phyloP scores from a whole-genome alignment of 192 early-diverging fungal genomes.

The Coemansia biformis region DNA sequence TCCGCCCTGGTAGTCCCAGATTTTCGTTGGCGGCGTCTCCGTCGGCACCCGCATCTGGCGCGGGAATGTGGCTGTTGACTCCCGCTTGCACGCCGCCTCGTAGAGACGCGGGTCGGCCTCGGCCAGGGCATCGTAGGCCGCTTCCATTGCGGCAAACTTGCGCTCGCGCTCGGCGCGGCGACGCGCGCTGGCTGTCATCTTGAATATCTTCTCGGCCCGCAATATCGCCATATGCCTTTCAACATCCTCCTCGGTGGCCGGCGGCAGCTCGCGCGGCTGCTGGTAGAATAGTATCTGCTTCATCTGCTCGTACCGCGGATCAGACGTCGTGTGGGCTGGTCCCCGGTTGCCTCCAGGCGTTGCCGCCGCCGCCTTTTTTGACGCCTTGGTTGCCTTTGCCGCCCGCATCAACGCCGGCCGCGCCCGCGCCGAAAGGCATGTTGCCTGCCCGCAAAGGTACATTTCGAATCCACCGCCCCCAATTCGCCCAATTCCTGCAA shows the following conservation, averaged over 20 bases:
- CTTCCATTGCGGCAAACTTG: constrained; percentile 61
- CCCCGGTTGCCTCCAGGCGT: constrained; percentile 3
- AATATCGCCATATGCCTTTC: constrained; percentile 66
- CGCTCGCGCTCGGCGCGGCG: constrained; percentile 44
- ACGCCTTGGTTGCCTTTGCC: constrained; percentile 10
- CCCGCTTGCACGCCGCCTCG: constrained; percentile 57
- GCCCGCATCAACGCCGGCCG: constrained; percentile 8
- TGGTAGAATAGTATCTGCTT: constrained; percentile 65
- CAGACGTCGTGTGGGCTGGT: constrained; percentile 26
- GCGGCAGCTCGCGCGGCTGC: constrained; percentile 41
- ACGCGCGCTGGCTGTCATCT: constrained; percentile 48
- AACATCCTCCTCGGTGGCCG: constrained; percentile 53
- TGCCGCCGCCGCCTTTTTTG: constrained; percentile 5
- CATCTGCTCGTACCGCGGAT: constrained; percentile 64
- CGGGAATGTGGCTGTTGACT: constrained; percentile 59
- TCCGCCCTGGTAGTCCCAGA: constrained; percentile 58
- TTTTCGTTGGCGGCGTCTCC: constrained; percentile 62
- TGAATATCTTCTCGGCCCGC: constrained; percentile 61
- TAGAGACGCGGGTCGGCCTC: constrained; percentile 56
- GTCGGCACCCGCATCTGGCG: constrained; percentile 69
- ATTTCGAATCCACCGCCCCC: too few relatives aligned
- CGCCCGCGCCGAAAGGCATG: too few relatives aligned
- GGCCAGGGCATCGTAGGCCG: constrained; percentile 63
- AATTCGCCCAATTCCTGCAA: too few relatives aligned
- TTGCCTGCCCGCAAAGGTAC: too few relatives aligned